These are phyloP conservation scores for Massariosphaeria phaeospora DNA, from an alignment of 495 filamentous ascomycete genomes.

Conservation along the genomic window DNA sequence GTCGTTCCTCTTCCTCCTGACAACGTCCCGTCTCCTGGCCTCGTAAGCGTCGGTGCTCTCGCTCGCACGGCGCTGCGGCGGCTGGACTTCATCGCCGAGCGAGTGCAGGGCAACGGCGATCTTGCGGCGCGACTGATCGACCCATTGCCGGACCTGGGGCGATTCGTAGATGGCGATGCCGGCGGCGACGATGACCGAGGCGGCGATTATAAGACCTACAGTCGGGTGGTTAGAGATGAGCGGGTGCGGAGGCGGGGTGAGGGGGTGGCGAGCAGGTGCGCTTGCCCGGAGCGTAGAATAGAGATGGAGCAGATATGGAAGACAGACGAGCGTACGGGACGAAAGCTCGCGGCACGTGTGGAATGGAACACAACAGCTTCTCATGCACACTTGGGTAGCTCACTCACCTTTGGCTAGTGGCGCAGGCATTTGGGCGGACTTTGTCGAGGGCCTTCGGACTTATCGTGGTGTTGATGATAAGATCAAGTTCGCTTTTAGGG, in stretches of 20 bases:
- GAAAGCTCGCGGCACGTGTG: neutral
- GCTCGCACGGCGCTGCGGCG: slow-evolving; percentile 48
- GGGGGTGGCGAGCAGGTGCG: slow-evolving; percentile 20
- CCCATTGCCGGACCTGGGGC: slow-evolving; percentile 71
- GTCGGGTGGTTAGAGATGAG: slow-evolving; percentile 17
- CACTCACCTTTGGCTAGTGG: slow-evolving; percentile 34
- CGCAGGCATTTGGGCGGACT: slow-evolving; percentile 25
- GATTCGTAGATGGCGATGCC: slow-evolving; percentile 83
- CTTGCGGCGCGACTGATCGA: slow-evolving; percentile 69
- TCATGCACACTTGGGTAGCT: slow-evolving; percentile 6
- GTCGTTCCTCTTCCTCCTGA: slow-evolving; percentile 56
- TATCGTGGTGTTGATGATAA: neutral
- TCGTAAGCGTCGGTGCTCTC: slow-evolving; percentile 57
- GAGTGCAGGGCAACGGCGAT: slow-evolving; percentile 72
- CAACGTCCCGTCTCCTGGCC: slow-evolving; percentile 67
- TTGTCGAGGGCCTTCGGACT: neutral
- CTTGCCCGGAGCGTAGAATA: neutral
- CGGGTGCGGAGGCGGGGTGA: slow-evolving; percentile 2
- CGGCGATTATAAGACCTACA: slow-evolving; percentile 69
- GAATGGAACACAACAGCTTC: neutral
- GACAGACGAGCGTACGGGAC: neutral
- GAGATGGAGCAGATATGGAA: neutral
- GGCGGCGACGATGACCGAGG: slow-evolving; percentile 70
- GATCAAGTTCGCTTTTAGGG: neutral
- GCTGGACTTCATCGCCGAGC: slow-evolving; percentile 70